Base-by-base conservation (phyloP, 1,284 basidiomycete genomes). In the Vanrija humicola region DNA sequence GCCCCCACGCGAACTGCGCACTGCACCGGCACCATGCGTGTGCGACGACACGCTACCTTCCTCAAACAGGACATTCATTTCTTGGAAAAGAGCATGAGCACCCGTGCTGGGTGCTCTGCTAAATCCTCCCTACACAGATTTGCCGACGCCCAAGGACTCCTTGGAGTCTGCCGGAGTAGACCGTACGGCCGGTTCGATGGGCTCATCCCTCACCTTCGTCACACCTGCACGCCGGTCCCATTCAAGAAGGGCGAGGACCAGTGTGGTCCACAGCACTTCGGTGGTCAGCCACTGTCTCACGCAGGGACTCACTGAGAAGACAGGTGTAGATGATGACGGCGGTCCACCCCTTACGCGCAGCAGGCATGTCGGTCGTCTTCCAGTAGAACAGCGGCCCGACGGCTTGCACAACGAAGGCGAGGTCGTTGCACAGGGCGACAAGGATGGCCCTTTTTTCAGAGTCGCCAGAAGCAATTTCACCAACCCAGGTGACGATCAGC, bases 361-460 rank as follows among this genome's bases (percentile, higher is more conserved):
- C 50, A 0, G 72, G 72, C 59, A 70, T 71, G 12, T 68, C 64
- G 15, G 52, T 60, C 16, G 68, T 70, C 50, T 69, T 68, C 72
- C 72, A 74, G 5, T 69, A 66, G 39, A 74, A 71, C 52, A 68
- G 67, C 1, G 72, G 72, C 2, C 48, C 64, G 23, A 68, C 57
- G 10, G 68, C 66, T 55, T 70, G 70, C 12, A 72, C 67, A 16
- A 74, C 69, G 46, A 72, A 71, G 5, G 69, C 72, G 5, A 72
- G 50, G 43, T 71, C 67, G 53, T 72, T 72, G n/a, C 54, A 66
- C 16, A 65, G 56, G 6, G 65, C 67, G 6, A 74, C 67, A 18
- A 70, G 59, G 26, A 74, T 43, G 0, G 69, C 63, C 18, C 70
- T 59, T 46, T 68, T 66, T 43, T 74, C 72, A 0, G 62, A 62